Evolutionary conservation across 441 rosid species (phyloP), one percentile per base, ranked within the genome.

Genomic region (Pelargonium fulgidum): DNA sequence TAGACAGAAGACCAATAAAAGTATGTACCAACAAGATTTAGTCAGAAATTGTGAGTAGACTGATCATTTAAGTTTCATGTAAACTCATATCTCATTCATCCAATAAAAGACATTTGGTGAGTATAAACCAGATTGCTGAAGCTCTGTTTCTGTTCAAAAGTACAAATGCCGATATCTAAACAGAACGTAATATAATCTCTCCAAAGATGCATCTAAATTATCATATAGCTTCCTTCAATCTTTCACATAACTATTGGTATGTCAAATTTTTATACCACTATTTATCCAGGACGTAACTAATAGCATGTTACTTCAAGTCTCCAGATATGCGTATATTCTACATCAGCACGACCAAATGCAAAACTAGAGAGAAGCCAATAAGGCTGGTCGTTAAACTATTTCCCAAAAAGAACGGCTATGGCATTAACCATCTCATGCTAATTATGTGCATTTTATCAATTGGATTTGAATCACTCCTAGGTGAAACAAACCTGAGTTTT

Each of bases 401-500:
- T 48, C 5, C 14, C 4, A 0, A 48, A 48, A 13, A 10, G 56
- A 48, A 12, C 2, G 1, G 17, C 56, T n/a, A 1, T 11, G 16
- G 56, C 17, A 48, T 2, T 48, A 3, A 48, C 56, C 56, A 48
- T 48, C 56, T 48, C 17, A 48, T 48, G 44, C 36, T 5, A 7
- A 22, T 70, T 45, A 22, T 14, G 47, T 47, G 12, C 47, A 71
- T 19, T 66, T 42, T 44, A 47, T 42, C 42, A 36, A 70, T 29
- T 73, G 22, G 56, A 65, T 44, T 61, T 29, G 62, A 68, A 71
- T 61, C 48, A 7, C 65, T 69, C 70, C 1, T 17, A 11, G 68
- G 67, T 59, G 68, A 67, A 68, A 77, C 81, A 75, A 68, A 94
- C 99, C 99, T 94, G 97, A 50, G 98, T 92, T 86, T 94, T 94